Evolutionary conservation across 768 basidiomycete genomes (phyloP), one percentile per base, ranked within the genome.

Genomic region (Suillus lakei): DNA sequence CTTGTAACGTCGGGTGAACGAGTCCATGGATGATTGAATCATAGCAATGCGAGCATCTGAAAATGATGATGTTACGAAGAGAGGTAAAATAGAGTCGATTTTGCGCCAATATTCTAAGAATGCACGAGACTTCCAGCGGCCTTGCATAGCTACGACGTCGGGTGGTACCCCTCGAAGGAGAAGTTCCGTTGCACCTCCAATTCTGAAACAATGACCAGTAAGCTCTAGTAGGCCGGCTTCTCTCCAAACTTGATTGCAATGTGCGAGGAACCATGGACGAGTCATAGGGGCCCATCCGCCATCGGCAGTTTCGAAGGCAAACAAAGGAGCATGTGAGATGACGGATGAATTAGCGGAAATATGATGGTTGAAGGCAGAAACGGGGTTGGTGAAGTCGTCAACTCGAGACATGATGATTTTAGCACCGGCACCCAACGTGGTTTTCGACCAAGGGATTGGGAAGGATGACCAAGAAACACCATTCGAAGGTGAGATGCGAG

Each of bases 201-300:
- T 78, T 2, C 70, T 63, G 18, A 75, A 78, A 50, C 67, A 66
- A 50, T 78, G 78, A 2, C 76, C 73, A 0, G 38, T 50, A 4
- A 72, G 23, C 2, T 54, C 61, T 0, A 23, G 46, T 5, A 62
- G 12, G 36, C 28, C 10, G 0, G 61, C 46, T n/a, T 7, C 5
- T 1, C 13, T 23, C 56, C 56, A 59, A 7, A 59, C 26, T 8
- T 36, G 12, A 2, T 23, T 59, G 8, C 58, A 59, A 6, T 34
- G 10, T 15, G 23, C 28, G 1, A 59, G 4, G 9, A 59, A 59
- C 58, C 58, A 59, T 4, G 28, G 34, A 3, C 34, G n/a, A 8
- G 21, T 59, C 41, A 59, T 38, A 5, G 56, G 34, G 0, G 28
- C 34, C 56, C 56, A 59, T 8, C n/a, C 21, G 3, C 58, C 58